phyloP scores from a whole-genome alignment of 768 basidiomycete species.

The Suillus cothurnatus region DNA sequence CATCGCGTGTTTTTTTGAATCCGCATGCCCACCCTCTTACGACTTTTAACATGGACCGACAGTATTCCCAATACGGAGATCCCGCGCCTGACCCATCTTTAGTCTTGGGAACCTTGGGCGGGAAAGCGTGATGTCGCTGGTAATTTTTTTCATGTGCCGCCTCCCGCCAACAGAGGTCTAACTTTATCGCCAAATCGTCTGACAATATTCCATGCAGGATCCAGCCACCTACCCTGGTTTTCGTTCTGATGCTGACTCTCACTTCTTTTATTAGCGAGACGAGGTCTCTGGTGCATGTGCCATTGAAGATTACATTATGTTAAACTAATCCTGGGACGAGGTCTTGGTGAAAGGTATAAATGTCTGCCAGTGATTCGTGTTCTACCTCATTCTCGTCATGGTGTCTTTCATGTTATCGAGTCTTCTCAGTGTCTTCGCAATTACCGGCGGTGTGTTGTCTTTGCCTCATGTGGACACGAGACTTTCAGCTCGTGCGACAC shows the following conservation, averaged over 20 bases:
- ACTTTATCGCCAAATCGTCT: conserved; percentile 2
- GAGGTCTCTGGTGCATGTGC: not conserved
- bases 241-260: not conserved
- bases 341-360: conserved; percentile 4
- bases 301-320: not conserved
- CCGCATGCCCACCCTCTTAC: not conserved
- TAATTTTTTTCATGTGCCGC: conserved; percentile 3
- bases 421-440: conserved; percentile 3
- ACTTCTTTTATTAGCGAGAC: not conserved
- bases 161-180: not conserved
- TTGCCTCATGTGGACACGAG: not conserved
- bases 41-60: not conserved
- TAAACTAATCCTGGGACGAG: not conserved
- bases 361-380: not conserved
- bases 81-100: not conserved
- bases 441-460: conserved; percentile 4
- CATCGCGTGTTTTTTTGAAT: not conserved
- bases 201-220: not conserved
- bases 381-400: conserved; percentile 2
- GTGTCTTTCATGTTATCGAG: conserved; percentile 9
- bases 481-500: conserved; percentile 5
- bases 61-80: not conserved
- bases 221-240: not conserved
- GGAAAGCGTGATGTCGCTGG: too few species aligned
- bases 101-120: not conserved